Base-by-base conservation (phyloP, 768 basidiomycete genomes). In the Sporobolomyces phaffii region DNA sequence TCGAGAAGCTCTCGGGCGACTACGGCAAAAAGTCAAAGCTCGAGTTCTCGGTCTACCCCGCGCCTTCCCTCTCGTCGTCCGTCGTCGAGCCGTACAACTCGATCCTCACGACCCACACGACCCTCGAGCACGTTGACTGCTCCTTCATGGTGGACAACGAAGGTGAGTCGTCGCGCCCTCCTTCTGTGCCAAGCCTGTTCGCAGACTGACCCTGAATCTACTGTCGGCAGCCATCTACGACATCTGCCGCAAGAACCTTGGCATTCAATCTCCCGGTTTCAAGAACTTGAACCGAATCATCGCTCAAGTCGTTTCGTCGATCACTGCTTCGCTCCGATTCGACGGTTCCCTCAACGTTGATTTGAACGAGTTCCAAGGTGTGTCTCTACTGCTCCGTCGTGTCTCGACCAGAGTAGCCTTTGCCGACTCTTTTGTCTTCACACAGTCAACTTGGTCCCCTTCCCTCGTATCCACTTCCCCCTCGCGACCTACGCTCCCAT, bases 61-160 rank as follows among this genome's bases (percentile, higher is more conserved):
- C 75, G 28, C 75, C 74, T n/a, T 64, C 68, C 28, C 68, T 69
- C 45, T 69, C 68, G 52, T 69, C 68, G 24, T 97, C 94, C 40
- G 89, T 98, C 68, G 96, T 99, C 48, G 96, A 99, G 80, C 96
- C 96, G 3, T 99, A 99, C 83, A 99, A 99, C 84, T 79, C 80
- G 52, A 72, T 77, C 60, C 83, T 99, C 69, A 98, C 96, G 52
- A 99, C 96, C 53, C 96, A 99, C 80, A 97, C 96, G 47, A 98
- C 96, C 62, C 87, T 98, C 64, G 96, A 98, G 80, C 96, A 99
- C 81, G 96, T 96, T n/a, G 96, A 99, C 81, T 99, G 96, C 80
- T 97, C 96, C 41, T 99, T 99, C 84, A 98, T 99, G 94, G 96
- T 99, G 69, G 96, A 99, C 78, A 99, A 99, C 77, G 93, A 99